Conservation (phyloP, 2,329 filamentous ascomycete genomes). For the Hypoxylon rubiginosum region DNA sequence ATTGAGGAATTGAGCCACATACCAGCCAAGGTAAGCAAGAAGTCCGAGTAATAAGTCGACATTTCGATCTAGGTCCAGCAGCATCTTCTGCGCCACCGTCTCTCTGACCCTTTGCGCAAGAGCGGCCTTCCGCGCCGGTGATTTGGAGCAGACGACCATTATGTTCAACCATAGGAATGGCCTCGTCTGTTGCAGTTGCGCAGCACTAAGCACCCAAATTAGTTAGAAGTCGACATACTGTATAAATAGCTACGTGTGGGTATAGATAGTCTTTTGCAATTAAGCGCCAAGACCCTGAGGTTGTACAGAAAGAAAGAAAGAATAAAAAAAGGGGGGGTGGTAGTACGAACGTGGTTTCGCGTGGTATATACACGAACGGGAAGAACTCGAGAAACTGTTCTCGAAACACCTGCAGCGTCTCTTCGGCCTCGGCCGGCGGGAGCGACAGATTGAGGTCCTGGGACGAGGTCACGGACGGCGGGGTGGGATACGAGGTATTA, state of each 20-base stretch:
- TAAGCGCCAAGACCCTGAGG: background rate
- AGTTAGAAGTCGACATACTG: constrained; percentile 25
- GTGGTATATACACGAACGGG: constrained; percentile 49
- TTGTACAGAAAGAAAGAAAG: background rate
- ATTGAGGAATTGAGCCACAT: constrained; percentile 11
- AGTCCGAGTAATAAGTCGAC: constrained; percentile 67
- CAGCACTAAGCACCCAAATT: constrained; percentile 40
- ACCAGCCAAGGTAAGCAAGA: constrained; percentile 60
- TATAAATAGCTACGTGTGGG: background rate
- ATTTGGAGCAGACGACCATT: constrained; percentile 60
- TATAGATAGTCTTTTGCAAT: background rate
- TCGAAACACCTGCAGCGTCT: constrained; percentile 46
- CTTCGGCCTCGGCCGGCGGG: constrained; percentile 45
- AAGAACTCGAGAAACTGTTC: constrained; percentile 44
- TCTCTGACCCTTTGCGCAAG: constrained; percentile 59
- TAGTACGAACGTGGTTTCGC: constrained; percentile 39
- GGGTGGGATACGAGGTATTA: constrained; percentile 37
- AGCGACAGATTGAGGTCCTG: constrained; percentile 37
- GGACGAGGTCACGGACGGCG: constrained; percentile 34
- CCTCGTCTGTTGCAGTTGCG: constrained; percentile 40
- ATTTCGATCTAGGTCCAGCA: constrained; percentile 63
- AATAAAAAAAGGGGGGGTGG: background rate
- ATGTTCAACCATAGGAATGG: constrained; percentile 66
- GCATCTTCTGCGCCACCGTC: constrained; percentile 60
- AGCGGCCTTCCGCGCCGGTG: constrained; percentile 55